Percentiles rank a stretch among this genome's conserved stretches.
These are phyloP conservation scores for Scytalidium sp. DNA, from an alignment of 2,329 filamentous ascomycete species.

Conservation along the genomic window DNA sequence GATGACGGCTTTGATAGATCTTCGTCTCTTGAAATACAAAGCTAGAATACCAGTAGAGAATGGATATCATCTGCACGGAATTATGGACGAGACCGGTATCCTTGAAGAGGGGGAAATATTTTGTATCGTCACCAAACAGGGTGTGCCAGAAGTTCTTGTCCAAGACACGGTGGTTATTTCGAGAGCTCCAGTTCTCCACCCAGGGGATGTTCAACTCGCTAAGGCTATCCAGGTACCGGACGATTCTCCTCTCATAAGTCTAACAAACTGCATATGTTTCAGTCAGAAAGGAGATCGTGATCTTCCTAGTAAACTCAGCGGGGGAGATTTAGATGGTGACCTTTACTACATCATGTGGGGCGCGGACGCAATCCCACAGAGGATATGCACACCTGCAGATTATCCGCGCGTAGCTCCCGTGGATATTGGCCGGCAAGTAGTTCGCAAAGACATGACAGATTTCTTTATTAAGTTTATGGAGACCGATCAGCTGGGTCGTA, in stretches of 20 bases:
- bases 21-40: conserved; percentile 75
- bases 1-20: conserved; percentile 63
- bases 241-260: conserved; percentile 55
- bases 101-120: conserved; percentile 68
- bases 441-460: conserved; percentile 64
- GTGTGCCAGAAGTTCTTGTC: conserved; percentile 25
- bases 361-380: conserved; percentile 39
- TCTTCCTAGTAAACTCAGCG: conserved; percentile 73
- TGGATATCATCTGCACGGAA: conserved; percentile 75
- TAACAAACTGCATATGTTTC: conserved; percentile 77
- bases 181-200: conserved; percentile 77
- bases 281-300: conserved; percentile 69
- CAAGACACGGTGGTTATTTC: conserved; percentile 52
- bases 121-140: conserved; percentile 49
- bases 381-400: conserved; percentile 58
- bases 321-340: conserved; percentile 83
- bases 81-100: conserved; percentile 77
- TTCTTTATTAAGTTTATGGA: conserved; percentile 81
- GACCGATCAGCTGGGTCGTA: conserved; percentile 62
- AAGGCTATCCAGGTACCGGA: conserved; percentile 57
- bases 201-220: conserved; percentile 73
- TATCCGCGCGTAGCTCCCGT: conserved; percentile 59
- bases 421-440: conserved; percentile 56
- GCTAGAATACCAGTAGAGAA: conserved; percentile 68
- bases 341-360: conserved; percentile 81